Evolutionary conservation across 2,329 filamentous ascomycete genomes (phyloP), one percentile per base, ranked within the genome.

Genomic region (Aureobasidium lini): DNA sequence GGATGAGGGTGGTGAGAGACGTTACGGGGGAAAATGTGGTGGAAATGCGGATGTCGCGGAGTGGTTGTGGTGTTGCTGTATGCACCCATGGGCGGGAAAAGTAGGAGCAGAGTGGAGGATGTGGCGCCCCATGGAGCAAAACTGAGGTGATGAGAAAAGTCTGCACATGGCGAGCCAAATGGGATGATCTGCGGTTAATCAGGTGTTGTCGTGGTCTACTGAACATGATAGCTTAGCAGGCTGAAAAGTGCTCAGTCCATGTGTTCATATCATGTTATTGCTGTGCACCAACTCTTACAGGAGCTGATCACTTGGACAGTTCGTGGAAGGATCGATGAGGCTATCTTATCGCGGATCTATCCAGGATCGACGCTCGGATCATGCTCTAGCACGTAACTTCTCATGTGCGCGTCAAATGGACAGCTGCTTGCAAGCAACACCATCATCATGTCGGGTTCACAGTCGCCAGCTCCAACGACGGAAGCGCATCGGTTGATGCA

Each of bases 401-500:
- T 43, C 34, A 32, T 15, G 23, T 23, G 50, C 39, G 50, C 39
- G 37, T 54, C 39, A 23, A 23, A 23, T 23, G 23, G 39, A 34
- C 28, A 42, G 11, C 28, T 10, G 9, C n/a, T 8, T 4, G 10
- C 31, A 23, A 43, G 8, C 37, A 32, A 23, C 9, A 36, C 16
- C 29, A 46, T 37, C 43, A 29, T 8, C 42, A 57, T 57, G 54
- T 10, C 42, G 7, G 54, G 48, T 3, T 47, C 54, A 28, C 42
- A 57, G 32, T 57, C 54, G 13, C 54, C 54, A 16, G 43, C 54
- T 16, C 54, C 54, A 6, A 32, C 43, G 44, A 18, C 18, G 4
- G 54, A 57, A 6, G 43, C 54, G 4, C n/a, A 37, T 23, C 54
- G 54, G 13, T 34, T 40, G 54, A 7, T 43, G 62, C 86, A 89